Conservation (phyloP, 2,329 filamentous ascomycete species). For the Bipolaris cookei region DNA sequence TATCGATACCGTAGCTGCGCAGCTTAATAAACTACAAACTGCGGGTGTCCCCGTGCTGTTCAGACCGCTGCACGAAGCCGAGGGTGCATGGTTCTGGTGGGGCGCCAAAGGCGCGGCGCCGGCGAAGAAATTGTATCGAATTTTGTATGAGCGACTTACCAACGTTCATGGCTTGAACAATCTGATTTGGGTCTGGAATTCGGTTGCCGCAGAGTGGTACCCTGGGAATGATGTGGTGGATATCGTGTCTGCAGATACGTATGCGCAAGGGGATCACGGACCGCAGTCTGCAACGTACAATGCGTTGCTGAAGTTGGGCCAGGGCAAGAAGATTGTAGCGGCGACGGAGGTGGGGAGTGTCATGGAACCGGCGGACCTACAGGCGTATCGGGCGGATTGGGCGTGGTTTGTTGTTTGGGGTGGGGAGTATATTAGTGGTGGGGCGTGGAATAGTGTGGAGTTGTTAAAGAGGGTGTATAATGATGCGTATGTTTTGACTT, state of each 20-base stretch:
- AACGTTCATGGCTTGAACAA: conserved; percentile 56
- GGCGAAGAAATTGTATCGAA: conserved; percentile 53
- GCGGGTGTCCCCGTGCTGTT: conserved; percentile 57
- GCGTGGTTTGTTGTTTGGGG: conserved; percentile 58
- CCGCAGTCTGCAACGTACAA: conserved; percentile 56
- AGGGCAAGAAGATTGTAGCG: conserved; percentile 57
- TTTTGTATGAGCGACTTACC: conserved; percentile 56
- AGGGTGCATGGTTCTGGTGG: conserved; percentile 62
- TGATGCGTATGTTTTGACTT: conserved; percentile 36
- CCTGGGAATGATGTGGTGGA: conserved; percentile 56
- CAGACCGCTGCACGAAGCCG: conserved; percentile 59
- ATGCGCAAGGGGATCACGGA: conserved; percentile 53
- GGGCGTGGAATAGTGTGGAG: conserved; percentile 51
- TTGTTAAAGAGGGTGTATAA: conserved; percentile 49
- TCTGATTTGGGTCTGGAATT: conserved; percentile 61
- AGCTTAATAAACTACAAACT: conserved; percentile 54
- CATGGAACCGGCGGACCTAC: conserved; percentile 52
- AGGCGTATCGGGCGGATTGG: conserved; percentile 57
- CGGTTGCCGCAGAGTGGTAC: conserved; percentile 55
- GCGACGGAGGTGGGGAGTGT: conserved; percentile 57
- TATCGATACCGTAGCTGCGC: conserved; percentile 57
- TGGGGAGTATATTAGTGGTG: conserved; percentile 53
- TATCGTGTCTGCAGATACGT: conserved; percentile 57
- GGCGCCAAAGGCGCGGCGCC: conserved; percentile 57
- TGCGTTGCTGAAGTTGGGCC: conserved; percentile 51